Base-by-base conservation (phyloP, 768 basidiomycete genomes). In the Pulveroboletus sp. region DNA sequence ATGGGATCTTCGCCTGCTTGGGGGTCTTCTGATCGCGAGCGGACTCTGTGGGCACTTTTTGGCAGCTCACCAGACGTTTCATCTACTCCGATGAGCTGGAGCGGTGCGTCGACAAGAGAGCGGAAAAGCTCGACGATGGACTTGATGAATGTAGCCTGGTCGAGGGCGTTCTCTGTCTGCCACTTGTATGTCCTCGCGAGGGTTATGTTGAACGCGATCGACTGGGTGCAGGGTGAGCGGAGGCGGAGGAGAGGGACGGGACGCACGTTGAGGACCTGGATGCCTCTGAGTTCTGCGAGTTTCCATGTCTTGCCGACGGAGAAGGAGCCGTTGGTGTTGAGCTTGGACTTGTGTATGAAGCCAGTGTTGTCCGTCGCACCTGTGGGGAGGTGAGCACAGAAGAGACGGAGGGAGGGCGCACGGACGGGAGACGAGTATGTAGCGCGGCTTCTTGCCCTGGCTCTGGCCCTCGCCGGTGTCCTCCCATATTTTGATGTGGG, bases 261-360 rank as follows among this genome's bases (percentile, higher is more conserved):
- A 73, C 84, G 62, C 65, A 95, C 93, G 63, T 76, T 78, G 30
- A 79, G 51, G 40, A 95, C 85, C 56, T 94, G 85, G 38, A 99
- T 64, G 32, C 72, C 82, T 54, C 88, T 80, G 58, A 98, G 76
- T 68, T 97, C 94, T 35, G 81, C 67, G 42, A 98, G 70, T 51
- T 74, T 78, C 96, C 96, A 99, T 2, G 95, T 92, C 74, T 99
- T 99, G 6, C 96, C 96, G 41, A 98, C 91, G 8, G 93, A 96
- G 69, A 95, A 98, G 0, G 91, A 80, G 29, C 89, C 86, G 63
- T 97, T 98, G 36, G 86, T 84, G 65, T 99, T 98, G 56, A 91
- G 73, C 71, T 98, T 98, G 2, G 94, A 93, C 71, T 99, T 99
- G 79, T 99, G 94, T 17, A 99, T 80, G 65, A 84, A 82, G 1